phyloP scores from a whole-genome alignment of 176 grass and related monocot genomes.

The Tuctoria greenei region DNA sequence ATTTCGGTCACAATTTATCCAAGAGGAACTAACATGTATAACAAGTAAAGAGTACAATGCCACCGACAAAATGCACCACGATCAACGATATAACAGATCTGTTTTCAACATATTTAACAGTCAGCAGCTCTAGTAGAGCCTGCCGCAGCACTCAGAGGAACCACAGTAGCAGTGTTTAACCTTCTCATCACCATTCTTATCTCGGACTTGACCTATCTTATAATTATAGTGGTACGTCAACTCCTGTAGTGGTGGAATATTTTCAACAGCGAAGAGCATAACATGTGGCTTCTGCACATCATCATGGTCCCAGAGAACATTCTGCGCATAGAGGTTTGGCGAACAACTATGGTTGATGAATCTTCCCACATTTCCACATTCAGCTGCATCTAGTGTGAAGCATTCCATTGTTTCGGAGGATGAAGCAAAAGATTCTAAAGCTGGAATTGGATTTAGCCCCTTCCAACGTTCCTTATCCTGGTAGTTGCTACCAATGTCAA shows the following conservation, averaged over 20 bases:
- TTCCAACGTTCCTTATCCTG: slow-evolving; percentile 54
- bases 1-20: not conserved
- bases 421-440: slow-evolving; percentile 36
- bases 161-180: slow-evolving; percentile 38
- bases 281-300: slow-evolving; percentile 60
- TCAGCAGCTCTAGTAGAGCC: slow-evolving; percentile 37
- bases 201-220: slow-evolving; percentile 44
- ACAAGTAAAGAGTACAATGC: slow-evolving; percentile 15
- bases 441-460: slow-evolving; percentile 42
- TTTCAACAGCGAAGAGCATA: slow-evolving; percentile 62
- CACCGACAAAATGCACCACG: not conserved
- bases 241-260: slow-evolving; percentile 69
- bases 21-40: not conserved
- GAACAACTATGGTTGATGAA: slow-evolving; percentile 81
- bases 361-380: slow-evolving; percentile 59
- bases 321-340: slow-evolving; percentile 72
- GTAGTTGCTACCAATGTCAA: slow-evolving; percentile 74
- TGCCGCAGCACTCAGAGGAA: slow-evolving; percentile 38
- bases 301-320: slow-evolving; percentile 74
- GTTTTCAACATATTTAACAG: not conserved
- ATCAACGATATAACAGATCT: not conserved
- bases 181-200: slow-evolving; percentile 46
- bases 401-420: slow-evolving; percentile 32
- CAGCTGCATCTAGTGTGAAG: slow-evolving; percentile 71
- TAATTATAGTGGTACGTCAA: slow-evolving; percentile 82